Percentiles rank a stretch among this genome's conserved stretches.
Conservation (phyloP, 2,329 filamentous ascomycete genomes). For the Xylariales sp. region DNA sequence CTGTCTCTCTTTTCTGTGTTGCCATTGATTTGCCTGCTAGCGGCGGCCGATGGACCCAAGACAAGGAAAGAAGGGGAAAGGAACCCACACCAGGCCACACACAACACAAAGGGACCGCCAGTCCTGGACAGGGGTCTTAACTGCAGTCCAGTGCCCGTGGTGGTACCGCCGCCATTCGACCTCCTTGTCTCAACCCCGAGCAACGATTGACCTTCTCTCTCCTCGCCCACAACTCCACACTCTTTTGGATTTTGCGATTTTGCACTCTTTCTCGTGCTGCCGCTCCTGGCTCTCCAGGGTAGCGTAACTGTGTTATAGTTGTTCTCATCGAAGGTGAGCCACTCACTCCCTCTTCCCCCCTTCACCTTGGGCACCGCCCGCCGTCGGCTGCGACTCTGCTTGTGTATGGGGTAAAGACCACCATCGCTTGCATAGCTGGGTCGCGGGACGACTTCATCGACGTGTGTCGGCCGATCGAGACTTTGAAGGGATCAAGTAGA, state of each 20-base stretch:
- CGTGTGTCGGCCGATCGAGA: no score
- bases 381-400: neutral
- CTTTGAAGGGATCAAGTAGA: no score
- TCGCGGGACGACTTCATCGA: no score
- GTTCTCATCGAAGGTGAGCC: conserved; percentile 29
- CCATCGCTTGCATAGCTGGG: no score
- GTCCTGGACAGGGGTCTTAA: conserved; percentile 6
- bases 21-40: neutral
- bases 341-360: neutral
- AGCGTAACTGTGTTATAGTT: conserved; percentile 32
- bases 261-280: conserved; percentile 18
- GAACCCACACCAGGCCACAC: neutral
- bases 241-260: conserved; percentile 33
- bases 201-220: conserved; percentile 25
- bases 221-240: conserved; percentile 36
- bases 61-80: neutral
- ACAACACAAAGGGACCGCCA: neutral
- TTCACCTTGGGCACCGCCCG: no score
- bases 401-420: no score
- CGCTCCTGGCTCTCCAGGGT: conserved; percentile 43
- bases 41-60: neutral
- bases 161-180: conserved; percentile 5
- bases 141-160: no score
- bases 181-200: conserved; percentile 7
- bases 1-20: no score